These are phyloP conservation scores for Ophiostoma australiae DNA, from an alignment of 2,329 filamentous ascomycete species.

Conservation along the genomic window DNA sequence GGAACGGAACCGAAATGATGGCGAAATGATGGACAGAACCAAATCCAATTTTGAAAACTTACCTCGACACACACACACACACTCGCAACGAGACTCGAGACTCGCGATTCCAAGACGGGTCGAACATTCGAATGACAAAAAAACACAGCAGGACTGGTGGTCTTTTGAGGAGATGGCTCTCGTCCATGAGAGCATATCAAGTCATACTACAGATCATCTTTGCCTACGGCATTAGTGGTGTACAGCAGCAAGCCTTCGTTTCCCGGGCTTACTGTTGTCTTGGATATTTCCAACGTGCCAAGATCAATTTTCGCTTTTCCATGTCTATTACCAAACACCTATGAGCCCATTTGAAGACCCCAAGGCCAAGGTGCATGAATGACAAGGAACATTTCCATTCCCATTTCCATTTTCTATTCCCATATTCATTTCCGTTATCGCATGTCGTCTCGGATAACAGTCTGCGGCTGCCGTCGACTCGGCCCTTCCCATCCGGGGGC, in stretches of 20 bases:
- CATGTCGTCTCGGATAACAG: neutral
- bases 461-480: neutral
- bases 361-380: slow-evolving; percentile 53
- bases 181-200: slow-evolving; percentile 12
- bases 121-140: neutral
- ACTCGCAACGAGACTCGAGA: neutral
- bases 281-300: slow-evolving; percentile 41
- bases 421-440: no score
- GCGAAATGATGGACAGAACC: slow-evolving; percentile 7
- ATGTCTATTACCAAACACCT: slow-evolving; percentile 57
- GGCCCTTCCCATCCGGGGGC: neutral
- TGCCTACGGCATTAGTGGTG: slow-evolving; percentile 51
- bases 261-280: slow-evolving; percentile 44
- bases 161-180: slow-evolving; percentile 9
- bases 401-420: neutral
- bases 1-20: slow-evolving; percentile 22
- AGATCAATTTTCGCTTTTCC: slow-evolving; percentile 41
- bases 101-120: neutral
- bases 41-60: slow-evolving; percentile 18
- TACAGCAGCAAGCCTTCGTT: slow-evolving; percentile 50
- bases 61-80: neutral
- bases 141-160: slow-evolving; percentile 2
- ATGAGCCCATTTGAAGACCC: slow-evolving; percentile 31
- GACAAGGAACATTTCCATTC: slow-evolving; percentile 40
- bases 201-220: slow-evolving; percentile 14